Evolutionary conservation across 768 basidiomycete genomes (phyloP).

Genomic region (Cyathus striatus): DNA sequence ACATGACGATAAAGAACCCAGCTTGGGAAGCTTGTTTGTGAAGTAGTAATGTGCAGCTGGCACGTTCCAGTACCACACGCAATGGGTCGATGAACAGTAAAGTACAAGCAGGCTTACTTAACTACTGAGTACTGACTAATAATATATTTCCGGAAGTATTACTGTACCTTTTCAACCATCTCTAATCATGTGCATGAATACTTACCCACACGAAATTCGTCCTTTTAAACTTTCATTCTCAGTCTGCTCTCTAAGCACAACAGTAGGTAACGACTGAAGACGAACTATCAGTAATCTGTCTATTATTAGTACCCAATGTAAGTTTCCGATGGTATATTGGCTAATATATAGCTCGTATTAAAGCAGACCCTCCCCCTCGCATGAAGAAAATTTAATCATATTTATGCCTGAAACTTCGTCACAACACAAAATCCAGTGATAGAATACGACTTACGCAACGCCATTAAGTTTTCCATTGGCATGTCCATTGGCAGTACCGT

Average conservation of each 20-base stretch:
- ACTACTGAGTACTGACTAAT: neutral
- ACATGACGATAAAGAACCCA: neutral
- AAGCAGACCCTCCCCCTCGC: slow-evolving; percentile 6
- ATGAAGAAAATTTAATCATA: neutral
- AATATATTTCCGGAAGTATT: neutral
- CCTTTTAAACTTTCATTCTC: too few relatives aligned
- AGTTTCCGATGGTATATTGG: slow-evolving; percentile 31
- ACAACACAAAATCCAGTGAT: neutral
- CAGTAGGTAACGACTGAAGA: neutral
- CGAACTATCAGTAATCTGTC: slow-evolving; percentile 8
- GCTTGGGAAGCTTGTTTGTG: neutral
- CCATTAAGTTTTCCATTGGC: slow-evolving; percentile 28
- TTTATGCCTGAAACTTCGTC: too few relatives aligned
- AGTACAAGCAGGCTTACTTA: neutral
- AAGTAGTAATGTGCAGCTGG: neutral
- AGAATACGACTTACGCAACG: slow-evolving; percentile 8
- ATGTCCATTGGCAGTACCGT: slow-evolving; percentile 39
- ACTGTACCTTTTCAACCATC: neutral
- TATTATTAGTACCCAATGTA: slow-evolving; percentile 28
- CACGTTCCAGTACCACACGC: neutral
- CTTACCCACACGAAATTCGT: too few relatives aligned
- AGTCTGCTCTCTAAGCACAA: too few relatives aligned
- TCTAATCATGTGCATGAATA: too few relatives aligned
- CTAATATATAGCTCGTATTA: slow-evolving; percentile 24
- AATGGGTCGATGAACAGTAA: neutral